phyloP scores from a whole-genome alignment of 768 basidiomycete species.

The Serendipita vermifera region DNA sequence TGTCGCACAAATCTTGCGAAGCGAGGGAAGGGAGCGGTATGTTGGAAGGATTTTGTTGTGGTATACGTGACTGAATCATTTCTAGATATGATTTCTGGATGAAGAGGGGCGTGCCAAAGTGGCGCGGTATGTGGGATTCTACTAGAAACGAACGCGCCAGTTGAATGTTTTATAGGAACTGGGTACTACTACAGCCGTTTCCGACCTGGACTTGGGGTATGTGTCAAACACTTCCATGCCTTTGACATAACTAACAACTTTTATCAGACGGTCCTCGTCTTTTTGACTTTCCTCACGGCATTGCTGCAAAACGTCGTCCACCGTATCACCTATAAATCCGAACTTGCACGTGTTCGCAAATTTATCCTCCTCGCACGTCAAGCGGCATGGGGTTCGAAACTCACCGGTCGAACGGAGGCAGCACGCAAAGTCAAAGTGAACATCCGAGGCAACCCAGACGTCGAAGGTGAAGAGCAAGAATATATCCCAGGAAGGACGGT shows the following conservation, averaged over 20 bases:
- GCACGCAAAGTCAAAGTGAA: constrained; percentile 55
- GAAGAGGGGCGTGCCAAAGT: constrained; percentile 41
- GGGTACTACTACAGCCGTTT: constrained; percentile 95
- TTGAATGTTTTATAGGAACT: constrained; percentile 34
- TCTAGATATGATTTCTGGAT: constrained; percentile 58
- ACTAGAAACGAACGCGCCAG: background rate
- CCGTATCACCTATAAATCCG: constrained; percentile 58
- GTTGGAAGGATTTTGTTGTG: constrained; percentile 25
- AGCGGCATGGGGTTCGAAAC: constrained; percentile 73
- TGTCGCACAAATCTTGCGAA: constrained; percentile 67
- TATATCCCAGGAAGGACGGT: constrained; percentile 36
- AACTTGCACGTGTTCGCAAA: constrained; percentile 52
- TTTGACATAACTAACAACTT: background rate
- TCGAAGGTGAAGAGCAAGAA: constrained; percentile 43
- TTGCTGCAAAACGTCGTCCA: constrained; percentile 72
- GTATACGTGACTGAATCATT: constrained; percentile 9
- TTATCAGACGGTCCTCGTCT: constrained; percentile 54
- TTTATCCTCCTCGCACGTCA: constrained; percentile 49
- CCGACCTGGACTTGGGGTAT: constrained; percentile 77
- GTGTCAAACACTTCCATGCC: constrained; percentile 18
- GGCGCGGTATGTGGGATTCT: constrained; percentile 43
- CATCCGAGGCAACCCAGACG: constrained; percentile 38
- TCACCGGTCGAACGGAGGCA: constrained; percentile 23
- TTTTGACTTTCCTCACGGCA: constrained; percentile 67
- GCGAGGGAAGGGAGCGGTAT: constrained; percentile 66